Evolutionary conservation across 148 eudicot species (phyloP).

Genomic region (Arctostaphylos glauca): DNA sequence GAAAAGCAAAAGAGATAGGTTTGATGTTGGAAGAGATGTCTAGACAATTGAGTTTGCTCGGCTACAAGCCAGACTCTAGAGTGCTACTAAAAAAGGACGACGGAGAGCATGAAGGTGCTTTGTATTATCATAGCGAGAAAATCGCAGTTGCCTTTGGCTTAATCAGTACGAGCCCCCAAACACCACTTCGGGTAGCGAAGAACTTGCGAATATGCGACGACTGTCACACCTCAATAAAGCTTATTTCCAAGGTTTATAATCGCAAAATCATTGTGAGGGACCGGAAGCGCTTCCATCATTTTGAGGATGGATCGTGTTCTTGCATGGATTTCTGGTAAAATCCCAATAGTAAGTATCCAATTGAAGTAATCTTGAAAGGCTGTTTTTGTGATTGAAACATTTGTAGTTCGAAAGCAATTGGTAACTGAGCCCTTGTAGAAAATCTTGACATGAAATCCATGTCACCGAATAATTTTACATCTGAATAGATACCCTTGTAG

Average conservation of each 20-base stretch:
- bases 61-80: constrained; percentile 50
- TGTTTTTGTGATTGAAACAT: neutral
- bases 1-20: constrained; percentile 40
- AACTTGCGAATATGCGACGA: constrained; percentile 64
- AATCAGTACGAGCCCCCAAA: constrained; percentile 48
- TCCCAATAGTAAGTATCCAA: neutral
- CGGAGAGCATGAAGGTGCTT: constrained; percentile 39
- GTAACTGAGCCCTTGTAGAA: too few relatives aligned
- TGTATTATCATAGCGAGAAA: constrained; percentile 56
- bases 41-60: constrained; percentile 32
- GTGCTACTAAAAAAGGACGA: constrained; percentile 57
- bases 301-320: constrained; percentile 58
- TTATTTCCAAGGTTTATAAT: constrained; percentile 44
- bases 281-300: constrained; percentile 61
- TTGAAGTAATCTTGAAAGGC: neutral
- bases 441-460: constrained; percentile 1
- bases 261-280: constrained; percentile 51
- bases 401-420: neutral
- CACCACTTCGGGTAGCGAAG: constrained; percentile 52
- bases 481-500: neutral
- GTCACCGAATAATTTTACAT: neutral
- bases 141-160: constrained; percentile 66
- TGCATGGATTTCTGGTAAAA: constrained; percentile 57
- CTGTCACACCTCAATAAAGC: constrained; percentile 56
- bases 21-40: constrained; percentile 59